These are phyloP conservation scores for Erythrophleum fordii DNA, from an alignment of 306 rosid species.

Conservation along the genomic window DNA sequence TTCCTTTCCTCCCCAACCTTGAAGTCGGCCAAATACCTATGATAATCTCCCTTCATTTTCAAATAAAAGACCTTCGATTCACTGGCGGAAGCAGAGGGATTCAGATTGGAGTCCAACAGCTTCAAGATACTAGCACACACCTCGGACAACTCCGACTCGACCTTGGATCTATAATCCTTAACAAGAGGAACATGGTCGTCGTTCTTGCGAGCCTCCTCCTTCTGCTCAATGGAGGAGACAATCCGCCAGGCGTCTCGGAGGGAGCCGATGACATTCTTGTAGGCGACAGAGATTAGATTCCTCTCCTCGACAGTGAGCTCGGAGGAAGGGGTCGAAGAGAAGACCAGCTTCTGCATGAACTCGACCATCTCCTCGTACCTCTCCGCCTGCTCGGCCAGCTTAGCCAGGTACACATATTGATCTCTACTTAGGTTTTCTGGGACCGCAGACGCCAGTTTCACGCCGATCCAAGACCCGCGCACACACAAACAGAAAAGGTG, in stretches of 20 bases:
- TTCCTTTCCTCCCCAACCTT: constrained; percentile 62
- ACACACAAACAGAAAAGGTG: neutral
- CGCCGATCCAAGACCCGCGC: neutral
- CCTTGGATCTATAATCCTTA: constrained; percentile 73
- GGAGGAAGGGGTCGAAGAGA: constrained; percentile 58
- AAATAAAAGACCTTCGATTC: constrained; percentile 71
- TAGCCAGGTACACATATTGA: constrained; percentile 66
- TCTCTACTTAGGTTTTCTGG: constrained; percentile 68
- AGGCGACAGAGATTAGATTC: constrained; percentile 69
- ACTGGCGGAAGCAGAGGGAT: constrained; percentile 56
- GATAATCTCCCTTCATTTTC: constrained; percentile 83
- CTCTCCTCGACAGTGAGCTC: constrained; percentile 78
- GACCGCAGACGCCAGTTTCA: constrained; percentile 47
- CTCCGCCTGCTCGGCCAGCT: constrained; percentile 77
- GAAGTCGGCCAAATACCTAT: constrained; percentile 73
- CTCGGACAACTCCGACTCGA: constrained; percentile 58
- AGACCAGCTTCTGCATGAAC: constrained; percentile 78
- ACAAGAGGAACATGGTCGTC: constrained; percentile 67
- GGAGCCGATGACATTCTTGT: constrained; percentile 78
- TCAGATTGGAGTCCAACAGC: constrained; percentile 56
- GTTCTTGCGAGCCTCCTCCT: constrained; percentile 72
- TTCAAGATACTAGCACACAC: constrained; percentile 59
- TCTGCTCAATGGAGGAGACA: constrained; percentile 73
- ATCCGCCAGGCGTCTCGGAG: constrained; percentile 77
- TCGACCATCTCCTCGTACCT: constrained; percentile 78